Base-by-base conservation (phyloP, 495 filamentous ascomycete species). In the Penicillium odoratum region DNA sequence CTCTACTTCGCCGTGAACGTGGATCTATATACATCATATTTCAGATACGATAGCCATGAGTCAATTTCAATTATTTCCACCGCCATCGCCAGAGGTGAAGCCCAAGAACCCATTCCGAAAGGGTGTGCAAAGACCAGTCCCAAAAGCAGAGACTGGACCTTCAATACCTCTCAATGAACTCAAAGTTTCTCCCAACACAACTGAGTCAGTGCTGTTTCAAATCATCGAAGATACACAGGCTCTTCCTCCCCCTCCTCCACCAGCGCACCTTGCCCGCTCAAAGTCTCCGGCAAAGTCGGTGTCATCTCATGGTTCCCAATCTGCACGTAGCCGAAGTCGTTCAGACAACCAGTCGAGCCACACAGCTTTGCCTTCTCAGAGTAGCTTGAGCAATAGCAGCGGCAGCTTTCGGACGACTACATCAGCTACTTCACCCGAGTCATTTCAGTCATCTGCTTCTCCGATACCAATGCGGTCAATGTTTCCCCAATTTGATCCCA, bases 401-500 rank as follows among this genome's bases (percentile, higher is more conserved):
- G 42, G 48, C 29, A 59, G 59, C 44, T 7, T 51, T 60, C 68
- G 46, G 25, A 63, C 30, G 40, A 18, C 21, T 43, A 56, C 58
- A 68, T 78, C 44, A 78, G 76, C 68, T 69, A 70, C 56, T 59
- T 58, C 51, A n/a, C 52, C 52, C 9, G 40, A 55, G 28, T 55
- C 52, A 9, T 36, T 25, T 11, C 42, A 55, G 26, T 79, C 78
- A 10, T 71, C 75, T 56, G 75, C 60, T 58, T 83, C 78, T 59
- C 61, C 71, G 68, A 67, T 71, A 50, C 66, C 77, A 64, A 88
- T 88, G 74, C 78, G 74, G 56, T 88, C 86, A 13, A 94, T 94
- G 57, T 94, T 96, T 67, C 91, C 91, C 13, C 82, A 78, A n/a
- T 93, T 91, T 65, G 85, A 96, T 68, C 85, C 85, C 9, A 81